Evolutionary conservation across 2,329 filamentous ascomycete species (phyloP), one percentile per base, ranked within the genome.

Genomic region (Aspergillus ustus): DNA sequence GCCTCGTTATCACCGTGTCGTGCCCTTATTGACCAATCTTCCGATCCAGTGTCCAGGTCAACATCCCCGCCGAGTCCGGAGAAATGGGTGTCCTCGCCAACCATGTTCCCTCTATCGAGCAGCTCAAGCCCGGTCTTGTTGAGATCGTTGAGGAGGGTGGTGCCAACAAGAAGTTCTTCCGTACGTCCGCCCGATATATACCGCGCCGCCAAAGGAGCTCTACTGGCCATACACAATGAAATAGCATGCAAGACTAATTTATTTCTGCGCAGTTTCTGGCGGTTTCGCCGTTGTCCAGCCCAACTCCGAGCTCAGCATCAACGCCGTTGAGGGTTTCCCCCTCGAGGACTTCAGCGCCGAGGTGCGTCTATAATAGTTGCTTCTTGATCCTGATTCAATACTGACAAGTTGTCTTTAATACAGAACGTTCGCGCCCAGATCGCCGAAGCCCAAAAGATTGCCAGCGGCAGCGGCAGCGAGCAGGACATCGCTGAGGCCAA

Each of bases 61-160:
- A 99, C 88, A 90, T 99, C 76, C 91, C 95, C 79, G 95, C 95
- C 77, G 95, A 97, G 81, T 96, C 93, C 66, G 95, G 95, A 80
- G 95, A 98, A 75, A 99, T 99, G 95, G 95, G 95, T 91, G 90
- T 99, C 74, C 91, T 99, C 78, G 95, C 95, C 80, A 96, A 95
- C 87, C 95, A 99, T 88, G 95, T 99, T 75, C 93, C 95, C 69
- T 93, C 93, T 66, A 98, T 99, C 77, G 95, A 99, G 87, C 95
- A 99, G 86, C 87, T 99, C 81, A 97, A 96, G 88, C 93, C 95
- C 65, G 95, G 95, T 76, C 83, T 98, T 71, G 87, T 99, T 71
- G 94, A 98, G 86, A 86, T 99, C 77, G 88, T 98, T 71, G 94
- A 98, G 86, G 95, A 99, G 87, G 87, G 83, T 76, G 91, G 92